Evolutionary conservation across 1,139 yeast genomes (phyloP), one percentile per base, ranked within the genome.

Genomic region (Protomyces pachydermus): DNA sequence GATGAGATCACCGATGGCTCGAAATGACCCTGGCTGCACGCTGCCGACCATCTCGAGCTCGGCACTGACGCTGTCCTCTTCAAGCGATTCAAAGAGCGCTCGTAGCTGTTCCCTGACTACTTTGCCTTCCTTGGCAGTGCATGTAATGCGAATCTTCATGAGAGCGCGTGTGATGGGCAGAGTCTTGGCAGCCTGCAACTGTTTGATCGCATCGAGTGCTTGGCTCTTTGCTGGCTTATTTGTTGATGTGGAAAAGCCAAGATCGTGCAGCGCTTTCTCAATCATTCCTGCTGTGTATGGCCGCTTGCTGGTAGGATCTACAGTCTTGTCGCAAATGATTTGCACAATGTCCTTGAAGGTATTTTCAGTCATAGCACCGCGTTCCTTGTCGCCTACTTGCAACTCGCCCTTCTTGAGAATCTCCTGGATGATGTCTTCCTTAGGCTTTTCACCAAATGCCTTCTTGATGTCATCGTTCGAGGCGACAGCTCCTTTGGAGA

Each of bases 231-330:
- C 88, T 1, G 90, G 81, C 70, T 87, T 88, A 63, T 84, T 84
- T n/a, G 91, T 82, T 46, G 84, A 84, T 68, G 89, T 81, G 74
- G 90, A 91, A 74, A 87, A 90, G 68, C 91, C 91, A 61, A 91
- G 75, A 72, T 89, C 95, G 60, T 81, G 81, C 66, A 93, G 79
- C 0, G 93, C 91, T 75, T 93, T 95, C 68, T 89, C 95, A 65
- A 93, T 88, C 86, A 95, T 91, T 0, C 95, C 83, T 12, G 96
- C 93, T 0, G 98, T 96, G 71, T 93, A 93, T 71, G 98, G 84
- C 72, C 93, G 89, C 73, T 88, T 88, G 2, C 93, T 85, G 64
- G 81, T 83, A 3, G 98, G 98, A 71, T 95, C 91, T 64, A 95
- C 87, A 72, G 97, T 91, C 73, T 90, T 91, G 14, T 96, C 86